Evolutionary conservation across 2,329 filamentous ascomycete genomes (phyloP).

Genomic region (Epicoccum sorghinum): DNA sequence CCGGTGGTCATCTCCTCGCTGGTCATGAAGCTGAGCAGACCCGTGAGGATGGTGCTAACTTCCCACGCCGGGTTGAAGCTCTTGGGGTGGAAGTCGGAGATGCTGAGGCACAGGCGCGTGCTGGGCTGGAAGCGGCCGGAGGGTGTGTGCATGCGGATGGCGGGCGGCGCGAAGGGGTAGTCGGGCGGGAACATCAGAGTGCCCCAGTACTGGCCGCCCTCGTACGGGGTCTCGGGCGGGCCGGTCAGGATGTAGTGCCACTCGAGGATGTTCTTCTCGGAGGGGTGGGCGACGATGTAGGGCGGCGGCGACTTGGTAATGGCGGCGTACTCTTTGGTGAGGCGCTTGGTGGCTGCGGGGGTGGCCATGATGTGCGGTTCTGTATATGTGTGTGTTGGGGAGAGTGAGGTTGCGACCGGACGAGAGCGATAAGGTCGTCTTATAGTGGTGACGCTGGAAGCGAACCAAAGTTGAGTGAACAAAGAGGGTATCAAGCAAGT

Average conservation of each 20-base stretch:
- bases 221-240: slow-evolving; percentile 90
- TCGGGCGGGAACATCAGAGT: slow-evolving; percentile 93
- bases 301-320: slow-evolving; percentile 80
- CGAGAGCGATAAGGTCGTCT: neutral
- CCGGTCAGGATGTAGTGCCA: slow-evolving; percentile 98
- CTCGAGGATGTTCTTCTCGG: slow-evolving; percentile 88
- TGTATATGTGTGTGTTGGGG: neutral
- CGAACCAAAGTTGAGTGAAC: neutral
- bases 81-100: slow-evolving; percentile 97
- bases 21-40: slow-evolving; percentile 96
- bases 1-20: slow-evolving; percentile 98
- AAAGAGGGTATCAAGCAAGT: slow-evolving; percentile 14
- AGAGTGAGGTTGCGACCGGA: neutral
- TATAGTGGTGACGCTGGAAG: neutral
- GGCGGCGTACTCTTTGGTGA: slow-evolving; percentile 68
- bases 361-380: slow-evolving; percentile 43
- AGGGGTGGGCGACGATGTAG: slow-evolving; percentile 87
- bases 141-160: slow-evolving; percentile 98
- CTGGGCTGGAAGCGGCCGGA: slow-evolving; percentile 94
- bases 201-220: slow-evolving; percentile 97
- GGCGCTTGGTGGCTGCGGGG: slow-evolving; percentile 50
- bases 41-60: slow-evolving; percentile 93
- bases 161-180: slow-evolving; percentile 95
- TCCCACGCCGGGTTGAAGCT: slow-evolving; percentile 99
- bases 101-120: slow-evolving; percentile 89